A percentile compares a stretch with the other conserved stretches of the same genome.
Conservation (phyloP, 2,329 filamentous ascomycete genomes). For the Rhytidhysteron rufulum region DNA sequence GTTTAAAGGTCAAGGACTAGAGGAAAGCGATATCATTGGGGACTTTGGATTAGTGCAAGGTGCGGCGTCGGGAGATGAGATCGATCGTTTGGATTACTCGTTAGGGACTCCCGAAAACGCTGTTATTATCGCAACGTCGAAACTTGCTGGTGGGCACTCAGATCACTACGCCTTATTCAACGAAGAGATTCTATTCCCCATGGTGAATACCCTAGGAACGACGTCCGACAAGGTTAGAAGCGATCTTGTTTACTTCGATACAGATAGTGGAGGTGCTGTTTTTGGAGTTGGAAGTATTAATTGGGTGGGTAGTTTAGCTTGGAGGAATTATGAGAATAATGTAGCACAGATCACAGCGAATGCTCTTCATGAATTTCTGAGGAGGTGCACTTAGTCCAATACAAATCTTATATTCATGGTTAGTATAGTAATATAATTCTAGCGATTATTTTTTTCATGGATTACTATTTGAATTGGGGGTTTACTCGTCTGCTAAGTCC, state of each 20-base stretch:
- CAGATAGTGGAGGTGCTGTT: conserved; percentile 7
- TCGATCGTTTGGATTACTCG: conserved; percentile 30
- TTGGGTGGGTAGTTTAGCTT: too few species aligned
- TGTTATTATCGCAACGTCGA: conserved; percentile 21
- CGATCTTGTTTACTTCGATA: conserved; percentile 12
- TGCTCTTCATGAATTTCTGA: too few species aligned
- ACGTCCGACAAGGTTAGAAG: conserved; percentile 13
- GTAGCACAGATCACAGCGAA: too few species aligned
- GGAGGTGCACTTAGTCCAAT: too few species aligned
- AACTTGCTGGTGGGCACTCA: conserved; percentile 7
- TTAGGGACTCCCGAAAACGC: conserved; percentile 28
- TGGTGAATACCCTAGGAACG: conserved; percentile 9
- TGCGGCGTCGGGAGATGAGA: conserved; percentile 27
- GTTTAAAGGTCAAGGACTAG: conserved; percentile 13
- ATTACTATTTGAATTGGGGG: too few species aligned
- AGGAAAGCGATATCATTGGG: conserved; percentile 14
- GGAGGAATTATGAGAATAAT: too few species aligned
- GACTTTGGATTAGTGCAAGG: conserved; percentile 26
- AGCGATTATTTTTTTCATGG: too few species aligned
- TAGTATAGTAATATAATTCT: too few species aligned
- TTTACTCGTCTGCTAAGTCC: too few species aligned
- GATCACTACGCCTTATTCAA: conserved; percentile 13
- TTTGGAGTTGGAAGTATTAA: conserved; percentile 10
- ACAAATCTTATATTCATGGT: too few species aligned
- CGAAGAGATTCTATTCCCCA: conserved; percentile 13